phyloP scores from a whole-genome alignment of 495 filamentous ascomycete species.

The Arthonia radiata region DNA sequence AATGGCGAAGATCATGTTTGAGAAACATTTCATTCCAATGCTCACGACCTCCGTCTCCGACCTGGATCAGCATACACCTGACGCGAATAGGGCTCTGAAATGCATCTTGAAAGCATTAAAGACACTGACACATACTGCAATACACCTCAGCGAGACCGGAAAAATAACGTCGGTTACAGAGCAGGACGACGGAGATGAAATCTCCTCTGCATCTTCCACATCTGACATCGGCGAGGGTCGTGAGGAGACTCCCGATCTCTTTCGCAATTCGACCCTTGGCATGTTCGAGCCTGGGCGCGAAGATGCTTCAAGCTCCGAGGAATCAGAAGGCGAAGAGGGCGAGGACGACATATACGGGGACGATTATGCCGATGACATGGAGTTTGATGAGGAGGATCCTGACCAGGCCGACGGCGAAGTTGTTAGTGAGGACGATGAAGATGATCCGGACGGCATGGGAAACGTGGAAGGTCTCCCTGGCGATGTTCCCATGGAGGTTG shows the following conservation, averaged over 20 bases:
- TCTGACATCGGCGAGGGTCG: constrained; percentile 63
- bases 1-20: constrained; percentile 85
- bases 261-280: constrained; percentile 83
- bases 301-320: constrained; percentile 39
- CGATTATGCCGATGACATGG: constrained; percentile 10
- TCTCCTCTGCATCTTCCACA: constrained; percentile 69
- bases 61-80: constrained; percentile 83
- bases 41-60: constrained; percentile 85
- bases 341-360: constrained; percentile 7
- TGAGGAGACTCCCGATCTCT: constrained; percentile 92
- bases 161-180: constrained; percentile 41
- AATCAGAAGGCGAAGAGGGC: constrained; percentile 41
- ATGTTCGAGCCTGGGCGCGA: constrained; percentile 74
- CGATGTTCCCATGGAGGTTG: too few species aligned
- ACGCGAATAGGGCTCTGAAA: constrained; percentile 80
- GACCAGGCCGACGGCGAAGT: constrained; percentile 41
- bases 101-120: constrained; percentile 81
- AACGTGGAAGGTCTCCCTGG: constrained; percentile 33
- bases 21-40: constrained; percentile 77
- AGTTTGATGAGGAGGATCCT: too few species aligned
- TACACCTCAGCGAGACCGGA: constrained; percentile 51
- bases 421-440: constrained; percentile 59
- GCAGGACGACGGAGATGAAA: constrained; percentile 55
- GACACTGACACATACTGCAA: constrained; percentile 65
- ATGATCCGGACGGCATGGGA: constrained; percentile 19